Evolutionary conservation across 2,329 filamentous ascomycete genomes (phyloP).

Genomic region (Monosporascus sp.): DNA sequence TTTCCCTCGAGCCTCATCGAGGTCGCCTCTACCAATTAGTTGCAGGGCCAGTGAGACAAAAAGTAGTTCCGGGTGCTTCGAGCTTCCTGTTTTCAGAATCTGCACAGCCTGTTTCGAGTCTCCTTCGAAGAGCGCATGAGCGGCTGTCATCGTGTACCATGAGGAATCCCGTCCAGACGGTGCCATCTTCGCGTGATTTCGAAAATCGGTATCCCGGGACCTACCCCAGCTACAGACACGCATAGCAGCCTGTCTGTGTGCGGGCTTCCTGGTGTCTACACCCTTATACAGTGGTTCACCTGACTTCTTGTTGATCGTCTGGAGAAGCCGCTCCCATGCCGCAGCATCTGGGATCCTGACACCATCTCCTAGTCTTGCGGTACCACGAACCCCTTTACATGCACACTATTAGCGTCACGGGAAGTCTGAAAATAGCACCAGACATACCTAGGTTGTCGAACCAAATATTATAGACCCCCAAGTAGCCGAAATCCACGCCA

Average conservation of each 20-base stretch:
- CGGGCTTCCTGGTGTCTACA: slow-evolving; percentile 56
- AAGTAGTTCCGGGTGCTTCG: slow-evolving; percentile 56
- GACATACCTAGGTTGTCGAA: slow-evolving; percentile 57
- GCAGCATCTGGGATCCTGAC: slow-evolving; percentile 40
- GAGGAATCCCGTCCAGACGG: slow-evolving; percentile 46
- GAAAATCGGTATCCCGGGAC: slow-evolving; percentile 40
- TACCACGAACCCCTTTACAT: slow-evolving; percentile 40
- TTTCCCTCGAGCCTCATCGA: slow-evolving; percentile 39
- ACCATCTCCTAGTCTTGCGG: slow-evolving; percentile 42
- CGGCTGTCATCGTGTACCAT: slow-evolving; percentile 67
- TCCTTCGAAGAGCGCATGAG: slow-evolving; percentile 69
- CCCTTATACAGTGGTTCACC: slow-evolving; percentile 60
- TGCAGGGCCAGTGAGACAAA: slow-evolving; percentile 65
- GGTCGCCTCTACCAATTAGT: slow-evolving; percentile 49
- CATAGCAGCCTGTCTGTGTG: slow-evolving; percentile 70
- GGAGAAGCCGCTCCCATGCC: slow-evolving; percentile 58
- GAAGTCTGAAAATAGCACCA: slow-evolving; percentile 5
- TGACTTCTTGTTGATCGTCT: slow-evolving; percentile 57
- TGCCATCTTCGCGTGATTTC: slow-evolving; percentile 37
- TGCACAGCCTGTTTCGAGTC: slow-evolving; percentile 63
- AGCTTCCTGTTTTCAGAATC: slow-evolving; percentile 63
- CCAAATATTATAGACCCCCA: slow-evolving; percentile 72
- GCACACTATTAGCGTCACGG: slow-evolving; percentile 3
- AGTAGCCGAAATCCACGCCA: slow-evolving; percentile 66
- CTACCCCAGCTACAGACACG: slow-evolving; percentile 70